Evolutionary conservation across 2,329 filamentous ascomycete species (phyloP).

Genomic region (Arthrobotrys conoides): DNA sequence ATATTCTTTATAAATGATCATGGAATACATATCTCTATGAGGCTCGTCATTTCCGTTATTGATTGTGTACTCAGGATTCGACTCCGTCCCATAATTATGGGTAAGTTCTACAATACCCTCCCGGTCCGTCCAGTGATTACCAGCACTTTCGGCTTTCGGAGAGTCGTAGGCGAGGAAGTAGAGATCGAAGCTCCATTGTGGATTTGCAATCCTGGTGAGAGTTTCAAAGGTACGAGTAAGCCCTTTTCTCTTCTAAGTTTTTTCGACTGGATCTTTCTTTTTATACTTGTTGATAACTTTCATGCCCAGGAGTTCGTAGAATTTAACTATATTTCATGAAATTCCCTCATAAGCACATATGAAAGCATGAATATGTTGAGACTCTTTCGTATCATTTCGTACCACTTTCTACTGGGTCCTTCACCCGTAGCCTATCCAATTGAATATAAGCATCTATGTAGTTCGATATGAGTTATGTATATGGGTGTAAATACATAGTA

Average conservation of each 20-base stretch:
- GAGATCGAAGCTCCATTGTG: conserved; percentile 91
- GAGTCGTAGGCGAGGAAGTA: conserved; percentile 95
- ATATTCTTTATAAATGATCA: neutral
- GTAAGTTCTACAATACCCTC: conserved; percentile 91
- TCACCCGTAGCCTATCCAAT: conserved; percentile 85
- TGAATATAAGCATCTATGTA: conserved; percentile 61
- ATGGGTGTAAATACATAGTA: conserved; percentile 61
- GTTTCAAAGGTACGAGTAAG: neutral
- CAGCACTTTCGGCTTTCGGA: conserved; percentile 79
- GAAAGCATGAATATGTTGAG: neutral
- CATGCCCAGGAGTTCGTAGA: conserved; percentile 94
- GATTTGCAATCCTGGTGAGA: conserved; percentile 71
- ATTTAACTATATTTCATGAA: conserved; percentile 75
- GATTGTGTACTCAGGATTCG: conserved; percentile 82
- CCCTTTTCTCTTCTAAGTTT: neutral
- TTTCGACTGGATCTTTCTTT: neutral
- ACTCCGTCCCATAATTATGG: conserved; percentile 83
- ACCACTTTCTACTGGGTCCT: conserved; percentile 88
- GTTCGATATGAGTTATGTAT: neutral
- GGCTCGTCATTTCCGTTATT: conserved; percentile 94
- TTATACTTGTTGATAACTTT: conserved; percentile 82
- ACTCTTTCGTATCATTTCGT: conserved; percentile 63
- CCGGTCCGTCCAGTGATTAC: conserved; percentile 82
- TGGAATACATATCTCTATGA: conserved; percentile 67
- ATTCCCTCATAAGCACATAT: conserved; percentile 6